Evolutionary conservation across 1,284 basidiomycete genomes (phyloP).

Genomic region (Stygiomarasmius scandens): DNA sequence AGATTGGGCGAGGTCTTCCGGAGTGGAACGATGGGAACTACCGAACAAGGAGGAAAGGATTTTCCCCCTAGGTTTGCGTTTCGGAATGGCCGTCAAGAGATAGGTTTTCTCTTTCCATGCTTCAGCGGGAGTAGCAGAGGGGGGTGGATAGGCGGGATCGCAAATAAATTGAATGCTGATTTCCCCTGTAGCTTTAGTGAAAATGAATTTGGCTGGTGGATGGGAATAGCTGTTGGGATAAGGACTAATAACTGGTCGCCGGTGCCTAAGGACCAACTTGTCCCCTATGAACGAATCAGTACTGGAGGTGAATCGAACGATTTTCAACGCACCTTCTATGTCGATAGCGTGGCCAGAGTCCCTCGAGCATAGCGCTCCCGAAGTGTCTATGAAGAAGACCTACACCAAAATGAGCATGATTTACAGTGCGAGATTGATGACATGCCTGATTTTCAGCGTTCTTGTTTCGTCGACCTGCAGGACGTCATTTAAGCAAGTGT

Average conservation of each 20-base stretch:
- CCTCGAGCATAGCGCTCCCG: slow-evolving; percentile 73
- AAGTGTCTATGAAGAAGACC: slow-evolving; percentile 81
- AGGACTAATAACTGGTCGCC: slow-evolving; percentile 70
- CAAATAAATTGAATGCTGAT: slow-evolving; percentile 61
- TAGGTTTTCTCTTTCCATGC: slow-evolving; percentile 64
- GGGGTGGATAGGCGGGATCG: slow-evolving; percentile 63
- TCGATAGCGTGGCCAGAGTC: slow-evolving; percentile 81
- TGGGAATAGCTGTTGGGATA: slow-evolving; percentile 78
- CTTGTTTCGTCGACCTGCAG: slow-evolving; percentile 62
- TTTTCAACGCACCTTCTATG: slow-evolving; percentile 58
- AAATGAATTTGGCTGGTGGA: slow-evolving; percentile 71
- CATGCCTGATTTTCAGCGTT: slow-evolving; percentile 73
- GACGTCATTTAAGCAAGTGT: slow-evolving; percentile 9
- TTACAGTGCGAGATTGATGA: background rate
- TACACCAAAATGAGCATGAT: slow-evolving; percentile 24
- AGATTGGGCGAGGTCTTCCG: slow-evolving; percentile 65
- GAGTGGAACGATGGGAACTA: slow-evolving; percentile 45
- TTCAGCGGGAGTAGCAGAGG: slow-evolving; percentile 33
- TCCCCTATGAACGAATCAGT: slow-evolving; percentile 44
- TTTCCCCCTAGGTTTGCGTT: slow-evolving; percentile 64
- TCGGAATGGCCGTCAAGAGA: slow-evolving; percentile 64
- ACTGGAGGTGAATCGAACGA: background rate
- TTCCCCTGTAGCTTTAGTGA: slow-evolving; percentile 53
- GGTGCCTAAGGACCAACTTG: slow-evolving; percentile 67
- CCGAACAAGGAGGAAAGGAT: slow-evolving; percentile 57